Base-by-base conservation (phyloP, 768 basidiomycete species). In the Boletellus emodensis region DNA sequence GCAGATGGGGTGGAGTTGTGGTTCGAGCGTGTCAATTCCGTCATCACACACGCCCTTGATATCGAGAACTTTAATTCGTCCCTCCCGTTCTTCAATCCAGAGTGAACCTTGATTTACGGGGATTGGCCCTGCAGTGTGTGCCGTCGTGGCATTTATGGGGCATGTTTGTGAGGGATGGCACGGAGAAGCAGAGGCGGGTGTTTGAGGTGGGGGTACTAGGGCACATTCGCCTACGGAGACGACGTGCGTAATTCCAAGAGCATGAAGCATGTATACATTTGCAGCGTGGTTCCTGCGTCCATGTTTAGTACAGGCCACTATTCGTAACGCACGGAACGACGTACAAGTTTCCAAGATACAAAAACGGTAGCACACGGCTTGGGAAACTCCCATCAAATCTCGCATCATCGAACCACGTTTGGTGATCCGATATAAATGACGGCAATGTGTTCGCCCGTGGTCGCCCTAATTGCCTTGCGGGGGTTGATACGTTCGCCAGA, bases 151-250 rank as follows among this genome's bases (percentile, higher is more conserved):
- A 57, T 53, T 54, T 13, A 18, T 15, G 26, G 22, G 22, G 9
- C 12, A 28, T 2, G 18, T 28, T 17, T 43, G 48, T 13, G 37
- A 51, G 48, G 50, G 30, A 10, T 35, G 24, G 37, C 49, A 18
- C 11, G 26, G 11, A 34, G 48, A 36, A 8, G 30, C 1, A 1
- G 52, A 22, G 1, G 37, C 22, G 40, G 56, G 45, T 2, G 75
- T 71, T 58, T 80, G 74, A 3, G 82, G 75, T 15, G 92, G 90
- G 5, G 93, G 91, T 3, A 87, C 75, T 20, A 96, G 81, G 11
- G 94, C 90, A 53, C 91, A 93, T 74, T 97, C 95, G 43, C 95
- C 95, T 3, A 97, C 93, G 9, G 90, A 94, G 26, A 98, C 94
- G 55, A 98, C 94, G 64, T 98, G 94, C 3, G 94, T 95, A 61